Evolutionary conservation across 2,329 filamentous ascomycete species (phyloP).

Genomic region (Ophiocordyceps robertsii): DNA sequence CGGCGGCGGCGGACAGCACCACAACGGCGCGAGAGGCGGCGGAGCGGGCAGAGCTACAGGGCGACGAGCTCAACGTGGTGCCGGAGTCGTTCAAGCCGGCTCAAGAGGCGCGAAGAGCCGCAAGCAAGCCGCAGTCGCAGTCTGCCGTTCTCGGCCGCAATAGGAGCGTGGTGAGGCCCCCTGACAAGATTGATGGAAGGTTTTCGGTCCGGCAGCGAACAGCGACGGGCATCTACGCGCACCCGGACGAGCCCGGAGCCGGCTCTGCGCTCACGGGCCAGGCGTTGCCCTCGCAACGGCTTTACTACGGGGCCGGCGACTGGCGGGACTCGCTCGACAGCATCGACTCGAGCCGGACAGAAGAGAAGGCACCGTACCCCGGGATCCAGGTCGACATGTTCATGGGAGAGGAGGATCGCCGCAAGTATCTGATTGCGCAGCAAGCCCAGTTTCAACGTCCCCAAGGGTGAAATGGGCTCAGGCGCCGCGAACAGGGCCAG

Average conservation of each 20-base stretch:
- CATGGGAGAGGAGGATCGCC: slow-evolving; percentile 65
- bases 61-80: slow-evolving; percentile 82
- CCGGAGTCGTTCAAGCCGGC: slow-evolving; percentile 68
- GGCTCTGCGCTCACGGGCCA: slow-evolving; percentile 9
- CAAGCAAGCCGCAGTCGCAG: slow-evolving; percentile 13
- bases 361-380: slow-evolving; percentile 20
- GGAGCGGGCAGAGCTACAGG: slow-evolving; percentile 61
- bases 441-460: slow-evolving; percentile 24
- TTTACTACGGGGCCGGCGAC: not conserved
- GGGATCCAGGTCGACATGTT: slow-evolving; percentile 51
- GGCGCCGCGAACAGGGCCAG: too few relatives aligned
- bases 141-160: slow-evolving; percentile 27
- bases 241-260: slow-evolving; percentile 44
- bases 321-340: slow-evolving; percentile 53
- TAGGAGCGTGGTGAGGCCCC: slow-evolving; percentile 54
- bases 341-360: slow-evolving; percentile 42
- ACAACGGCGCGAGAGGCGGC: slow-evolving; percentile 76
- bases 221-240: slow-evolving; percentile 55
- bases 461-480: not conserved
- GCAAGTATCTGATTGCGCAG: slow-evolving; percentile 60
- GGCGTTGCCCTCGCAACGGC: not conserved
- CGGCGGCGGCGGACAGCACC: slow-evolving; percentile 60
- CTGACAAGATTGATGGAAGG: slow-evolving; percentile 60
- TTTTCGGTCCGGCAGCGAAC: slow-evolving; percentile 61
- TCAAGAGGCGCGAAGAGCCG: slow-evolving; percentile 30